A percentile compares a stretch with the other conserved stretches of the same genome.
phyloP scores from a whole-genome alignment of 805 yeast species.

The Candida insectalens region DNA sequence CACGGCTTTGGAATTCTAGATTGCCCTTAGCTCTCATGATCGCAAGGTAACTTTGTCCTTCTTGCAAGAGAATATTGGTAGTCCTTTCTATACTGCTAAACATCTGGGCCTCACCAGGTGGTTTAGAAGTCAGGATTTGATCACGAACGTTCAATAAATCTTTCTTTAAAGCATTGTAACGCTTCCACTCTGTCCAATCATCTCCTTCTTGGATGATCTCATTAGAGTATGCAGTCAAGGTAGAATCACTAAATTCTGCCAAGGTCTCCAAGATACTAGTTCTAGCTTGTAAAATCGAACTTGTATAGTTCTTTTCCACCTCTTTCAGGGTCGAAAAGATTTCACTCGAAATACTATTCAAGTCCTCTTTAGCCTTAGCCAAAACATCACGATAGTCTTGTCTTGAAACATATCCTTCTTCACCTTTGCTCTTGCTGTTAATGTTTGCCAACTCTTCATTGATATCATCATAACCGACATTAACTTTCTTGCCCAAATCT shows the following conservation, averaged over 20 bases:
- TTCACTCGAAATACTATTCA: slow-evolving; percentile 22
- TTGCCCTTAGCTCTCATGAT: slow-evolving; percentile 50
- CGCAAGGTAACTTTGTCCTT: slow-evolving; percentile 51
- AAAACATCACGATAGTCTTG: slow-evolving; percentile 37
- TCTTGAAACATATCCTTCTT: slow-evolving; percentile 30
- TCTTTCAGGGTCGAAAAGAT: slow-evolving; percentile 24
- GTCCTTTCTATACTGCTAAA: slow-evolving; percentile 33
- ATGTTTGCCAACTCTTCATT: slow-evolving; percentile 18
- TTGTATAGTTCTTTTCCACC: slow-evolving; percentile 24
- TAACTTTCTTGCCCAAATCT: slow-evolving; percentile 20
- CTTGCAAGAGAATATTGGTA: slow-evolving; percentile 41
- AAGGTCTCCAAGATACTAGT: slow-evolving; percentile 48
- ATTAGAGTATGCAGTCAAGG: slow-evolving; percentile 55
- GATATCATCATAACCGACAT: slow-evolving; percentile 19
- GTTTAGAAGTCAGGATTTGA: slow-evolving; percentile 28
- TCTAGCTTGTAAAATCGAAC: slow-evolving; percentile 23
- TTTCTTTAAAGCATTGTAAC: slow-evolving; percentile 47
- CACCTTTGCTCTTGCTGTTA: slow-evolving; percentile 8
- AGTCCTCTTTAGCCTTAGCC: slow-evolving; percentile 19
- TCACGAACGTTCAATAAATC: slow-evolving; percentile 48
- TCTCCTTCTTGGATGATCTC: slow-evolving; percentile 38
- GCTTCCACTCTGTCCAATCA: slow-evolving; percentile 50
- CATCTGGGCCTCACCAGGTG: slow-evolving; percentile 21
- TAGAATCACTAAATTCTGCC: slow-evolving; percentile 65
- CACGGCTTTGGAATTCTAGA: slow-evolving; percentile 45